Percentiles rank a stretch among this genome's conserved stretches.
phyloP scores from a whole-genome alignment of 495 filamentous ascomycete species.

The Letharia columbiana region DNA sequence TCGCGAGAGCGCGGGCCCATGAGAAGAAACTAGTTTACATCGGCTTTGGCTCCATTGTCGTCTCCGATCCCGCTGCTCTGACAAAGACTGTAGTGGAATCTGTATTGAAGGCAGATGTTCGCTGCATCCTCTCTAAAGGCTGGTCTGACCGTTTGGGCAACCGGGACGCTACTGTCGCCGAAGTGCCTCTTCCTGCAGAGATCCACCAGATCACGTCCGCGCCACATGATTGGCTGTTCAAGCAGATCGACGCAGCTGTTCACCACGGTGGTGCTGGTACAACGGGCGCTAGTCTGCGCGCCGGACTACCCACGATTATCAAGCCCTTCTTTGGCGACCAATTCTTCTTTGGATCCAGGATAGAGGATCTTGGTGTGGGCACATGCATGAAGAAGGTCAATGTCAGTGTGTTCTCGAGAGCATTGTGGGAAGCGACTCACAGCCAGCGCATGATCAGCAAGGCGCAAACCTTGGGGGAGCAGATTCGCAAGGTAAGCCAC shows the following conservation, averaged over 20 bases:
- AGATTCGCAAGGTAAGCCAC: conserved; percentile 69
- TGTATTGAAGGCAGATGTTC: conserved; percentile 82
- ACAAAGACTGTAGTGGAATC: conserved; percentile 86
- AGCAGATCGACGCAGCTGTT: conserved; percentile 84
- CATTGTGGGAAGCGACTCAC: conserved; percentile 87
- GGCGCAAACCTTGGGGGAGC: conserved; percentile 69
- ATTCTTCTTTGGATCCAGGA: conserved; percentile 83
- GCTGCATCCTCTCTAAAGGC: conserved; percentile 95
- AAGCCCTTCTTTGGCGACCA: conserved; percentile 98
- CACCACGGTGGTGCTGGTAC: conserved; percentile 96
- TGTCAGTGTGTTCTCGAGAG: conserved; percentile 66
- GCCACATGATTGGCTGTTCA: conserved; percentile 95
- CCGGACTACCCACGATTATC: conserved; percentile 88
- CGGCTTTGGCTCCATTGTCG: conserved; percentile 92
- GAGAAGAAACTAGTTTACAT: conserved; percentile 92
- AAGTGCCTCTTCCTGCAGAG: conserved; percentile 66
- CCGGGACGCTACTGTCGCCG: conserved; percentile 48
- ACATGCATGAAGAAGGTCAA: conserved; percentile 86
- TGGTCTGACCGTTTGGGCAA: conserved; percentile 86
- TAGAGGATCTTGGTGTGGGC: conserved; percentile 89
- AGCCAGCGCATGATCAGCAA: conserved; percentile 83
- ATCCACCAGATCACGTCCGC: conserved; percentile 84
- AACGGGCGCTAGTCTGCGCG: conserved; percentile 85
- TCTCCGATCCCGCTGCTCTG: conserved; percentile 80
- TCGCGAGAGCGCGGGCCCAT: conserved; percentile 66